Conservation (phyloP, 2,329 filamentous ascomycete species). For the Helminthosporium solani region DNA sequence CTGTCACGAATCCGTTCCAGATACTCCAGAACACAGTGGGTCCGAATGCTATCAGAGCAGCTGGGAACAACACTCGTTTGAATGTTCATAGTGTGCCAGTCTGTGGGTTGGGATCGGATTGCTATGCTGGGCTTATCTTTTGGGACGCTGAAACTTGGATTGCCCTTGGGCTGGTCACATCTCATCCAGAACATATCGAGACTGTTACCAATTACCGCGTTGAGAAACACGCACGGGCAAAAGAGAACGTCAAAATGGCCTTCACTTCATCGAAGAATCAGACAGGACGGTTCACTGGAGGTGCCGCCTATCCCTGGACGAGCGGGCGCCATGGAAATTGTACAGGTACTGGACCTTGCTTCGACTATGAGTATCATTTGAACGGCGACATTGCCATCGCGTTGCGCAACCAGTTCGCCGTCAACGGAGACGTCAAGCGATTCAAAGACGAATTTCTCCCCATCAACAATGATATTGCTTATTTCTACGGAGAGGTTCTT, state of each 20-base stretch:
- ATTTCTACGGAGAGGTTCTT: constrained; percentile 61
- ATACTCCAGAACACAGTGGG: constrained; percentile 58
- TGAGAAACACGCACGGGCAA: constrained; percentile 59
- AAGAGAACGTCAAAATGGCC: constrained; percentile 58
- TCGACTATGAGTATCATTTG: constrained; percentile 71
- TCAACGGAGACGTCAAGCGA: constrained; percentile 58
- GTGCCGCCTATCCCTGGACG: constrained; percentile 69
- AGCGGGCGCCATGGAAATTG: constrained; percentile 68
- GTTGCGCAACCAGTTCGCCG: constrained; percentile 61
- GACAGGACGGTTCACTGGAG: constrained; percentile 58
- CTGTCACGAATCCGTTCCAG: constrained; percentile 58
- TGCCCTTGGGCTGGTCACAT: constrained; percentile 64
- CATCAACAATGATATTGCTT: constrained; percentile 64
- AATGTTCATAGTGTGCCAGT: constrained; percentile 66
- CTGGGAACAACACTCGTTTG: constrained; percentile 52
- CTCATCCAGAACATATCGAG: constrained; percentile 62
- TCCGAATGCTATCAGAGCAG: constrained; percentile 54
- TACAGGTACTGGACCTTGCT: constrained; percentile 61
- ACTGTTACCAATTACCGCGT: constrained; percentile 66
- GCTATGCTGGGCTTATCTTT: constrained; percentile 66
- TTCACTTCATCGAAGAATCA: constrained; percentile 61
- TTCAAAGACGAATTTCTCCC: constrained; percentile 61
- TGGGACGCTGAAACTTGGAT: constrained; percentile 70
- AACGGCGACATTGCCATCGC: constrained; percentile 68
- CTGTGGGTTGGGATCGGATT: constrained; percentile 67